These are phyloP conservation scores for Penicillium chermesinum DNA, from an alignment of 495 filamentous ascomycete species.

Conservation along the genomic window DNA sequence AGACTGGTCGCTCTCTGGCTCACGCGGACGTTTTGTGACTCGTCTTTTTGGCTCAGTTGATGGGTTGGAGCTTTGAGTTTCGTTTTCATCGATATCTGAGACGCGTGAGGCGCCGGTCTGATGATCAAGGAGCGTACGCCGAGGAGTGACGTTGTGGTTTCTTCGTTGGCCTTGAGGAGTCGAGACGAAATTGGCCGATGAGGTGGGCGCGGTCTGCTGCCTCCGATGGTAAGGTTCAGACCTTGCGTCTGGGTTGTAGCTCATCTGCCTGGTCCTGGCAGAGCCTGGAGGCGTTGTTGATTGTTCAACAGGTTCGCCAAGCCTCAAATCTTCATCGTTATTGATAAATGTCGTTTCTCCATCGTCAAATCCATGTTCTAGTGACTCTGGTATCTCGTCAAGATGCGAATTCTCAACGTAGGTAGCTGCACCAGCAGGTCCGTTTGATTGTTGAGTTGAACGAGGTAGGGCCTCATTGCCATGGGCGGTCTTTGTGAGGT, in stretches of 20 bases:
- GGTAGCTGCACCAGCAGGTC: too few relatives aligned
- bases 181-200: not conserved
- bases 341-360: slow-evolving; percentile 9
- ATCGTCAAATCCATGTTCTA: not conserved
- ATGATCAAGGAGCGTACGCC: slow-evolving; percentile 31
- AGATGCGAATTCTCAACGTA: slow-evolving; percentile 12
- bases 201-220: not conserved
- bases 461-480: not conserved
- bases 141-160: not conserved
- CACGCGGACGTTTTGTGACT: slow-evolving; percentile 17
- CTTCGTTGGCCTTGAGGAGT: not conserved
- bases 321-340: slow-evolving; percentile 11
- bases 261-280: slow-evolving; percentile 16
- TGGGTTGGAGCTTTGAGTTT: slow-evolving; percentile 11
- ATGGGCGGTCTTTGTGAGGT: too few relatives aligned
- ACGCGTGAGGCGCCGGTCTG: slow-evolving; percentile 28
- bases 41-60: slow-evolving; percentile 1
- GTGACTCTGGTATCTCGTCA: not conserved
- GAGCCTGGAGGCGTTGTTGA: slow-evolving; percentile 20
- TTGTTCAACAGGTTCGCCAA: not conserved
- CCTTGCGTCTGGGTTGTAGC: slow-evolving; percentile 10
- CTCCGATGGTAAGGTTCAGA: slow-evolving; percentile 9
- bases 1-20: not conserved
- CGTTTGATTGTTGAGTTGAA: not conserved
- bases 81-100: slow-evolving; percentile 9